These are phyloP conservation scores for Paradendryphiella salina DNA, from an alignment of 2,329 filamentous ascomycete genomes.

Conservation along the genomic window DNA sequence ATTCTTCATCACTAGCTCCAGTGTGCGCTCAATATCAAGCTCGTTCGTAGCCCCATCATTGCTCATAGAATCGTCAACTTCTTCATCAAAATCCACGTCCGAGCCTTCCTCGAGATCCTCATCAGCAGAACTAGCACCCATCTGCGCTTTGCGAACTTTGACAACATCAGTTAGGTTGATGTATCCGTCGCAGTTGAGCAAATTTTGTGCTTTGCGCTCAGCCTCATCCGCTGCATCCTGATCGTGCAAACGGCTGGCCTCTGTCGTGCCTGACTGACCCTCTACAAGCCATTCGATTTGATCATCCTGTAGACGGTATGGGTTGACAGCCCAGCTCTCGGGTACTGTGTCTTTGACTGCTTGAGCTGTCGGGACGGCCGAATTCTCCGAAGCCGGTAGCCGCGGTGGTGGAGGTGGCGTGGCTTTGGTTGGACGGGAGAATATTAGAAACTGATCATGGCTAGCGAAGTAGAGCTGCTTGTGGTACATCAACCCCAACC, in stretches of 20 bases:
- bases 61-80: slow-evolving; percentile 50
- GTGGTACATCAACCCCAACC: slow-evolving; percentile 64
- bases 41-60: slow-evolving; percentile 59
- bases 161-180: slow-evolving; percentile 63
- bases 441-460: slow-evolving; percentile 65
- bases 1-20: slow-evolving; percentile 66
- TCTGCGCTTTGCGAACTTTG: slow-evolving; percentile 60
- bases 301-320: slow-evolving; percentile 60
- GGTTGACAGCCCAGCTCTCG: slow-evolving; percentile 63
- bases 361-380: slow-evolving; percentile 57
- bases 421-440: slow-evolving; percentile 63
- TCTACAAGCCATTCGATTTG: slow-evolving; percentile 61
- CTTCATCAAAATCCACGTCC: slow-evolving; percentile 60
- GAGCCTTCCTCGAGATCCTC: slow-evolving; percentile 56
- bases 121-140: slow-evolving; percentile 58
- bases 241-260: slow-evolving; percentile 57
- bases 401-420: slow-evolving; percentile 61
- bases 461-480: slow-evolving; percentile 68
- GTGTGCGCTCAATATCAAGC: slow-evolving; percentile 60
- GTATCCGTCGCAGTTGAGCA: slow-evolving; percentile 64
- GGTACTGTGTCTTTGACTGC: slow-evolving; percentile 62
- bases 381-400: slow-evolving; percentile 50
- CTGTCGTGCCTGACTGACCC: slow-evolving; percentile 47
- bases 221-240: slow-evolving; percentile 63
- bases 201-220: slow-evolving; percentile 61